Evolutionary conservation across 78 protist species (phyloP).

Genomic region (Guillardia theta): DNA sequence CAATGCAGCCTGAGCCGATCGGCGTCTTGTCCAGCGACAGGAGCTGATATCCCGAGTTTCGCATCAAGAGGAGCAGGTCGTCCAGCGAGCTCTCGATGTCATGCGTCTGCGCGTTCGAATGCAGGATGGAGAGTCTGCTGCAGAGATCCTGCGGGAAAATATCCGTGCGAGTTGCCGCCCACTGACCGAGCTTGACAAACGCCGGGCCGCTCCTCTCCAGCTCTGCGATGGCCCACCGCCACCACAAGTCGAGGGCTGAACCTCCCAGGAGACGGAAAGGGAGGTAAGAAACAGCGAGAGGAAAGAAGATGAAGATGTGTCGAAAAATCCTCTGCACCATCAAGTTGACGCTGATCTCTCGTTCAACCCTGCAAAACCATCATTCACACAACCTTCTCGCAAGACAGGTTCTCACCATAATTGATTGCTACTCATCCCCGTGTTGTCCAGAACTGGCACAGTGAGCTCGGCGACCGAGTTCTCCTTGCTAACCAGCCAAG

Average conservation of each 20-base stretch:
- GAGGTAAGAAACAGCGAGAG: neutral
- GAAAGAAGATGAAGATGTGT: neutral
- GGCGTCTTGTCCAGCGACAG: slow-evolving; percentile 43
- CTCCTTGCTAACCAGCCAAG: too few species aligned
- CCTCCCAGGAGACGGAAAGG: neutral
- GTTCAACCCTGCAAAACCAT: too few species aligned
- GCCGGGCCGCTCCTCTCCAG: slow-evolving; percentile 49
- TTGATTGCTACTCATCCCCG: too few species aligned
- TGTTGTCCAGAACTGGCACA: too few species aligned
- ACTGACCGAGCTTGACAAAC: slow-evolving; percentile 56
- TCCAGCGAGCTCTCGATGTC: neutral
- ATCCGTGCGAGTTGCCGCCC: slow-evolving; percentile 53
- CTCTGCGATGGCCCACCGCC: neutral
- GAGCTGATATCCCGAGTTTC: neutral
- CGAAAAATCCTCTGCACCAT: neutral
- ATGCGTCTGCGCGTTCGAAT: neutral
- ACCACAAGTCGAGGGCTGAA: neutral
- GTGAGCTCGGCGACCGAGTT: too few species aligned
- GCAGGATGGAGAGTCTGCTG: neutral
- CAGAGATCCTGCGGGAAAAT: slow-evolving; percentile 21
- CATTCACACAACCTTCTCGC: too few species aligned
- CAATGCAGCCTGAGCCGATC: slow-evolving; percentile 47
- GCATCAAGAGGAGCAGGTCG: neutral
- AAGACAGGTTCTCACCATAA: too few species aligned
- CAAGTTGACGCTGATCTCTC: too few species aligned